Percentiles rank a stretch among this genome's conserved stretches.
Evolutionary conservation across 352 stramenopile species (phyloP).

Genomic region (Blastocystis sp.): DNA sequence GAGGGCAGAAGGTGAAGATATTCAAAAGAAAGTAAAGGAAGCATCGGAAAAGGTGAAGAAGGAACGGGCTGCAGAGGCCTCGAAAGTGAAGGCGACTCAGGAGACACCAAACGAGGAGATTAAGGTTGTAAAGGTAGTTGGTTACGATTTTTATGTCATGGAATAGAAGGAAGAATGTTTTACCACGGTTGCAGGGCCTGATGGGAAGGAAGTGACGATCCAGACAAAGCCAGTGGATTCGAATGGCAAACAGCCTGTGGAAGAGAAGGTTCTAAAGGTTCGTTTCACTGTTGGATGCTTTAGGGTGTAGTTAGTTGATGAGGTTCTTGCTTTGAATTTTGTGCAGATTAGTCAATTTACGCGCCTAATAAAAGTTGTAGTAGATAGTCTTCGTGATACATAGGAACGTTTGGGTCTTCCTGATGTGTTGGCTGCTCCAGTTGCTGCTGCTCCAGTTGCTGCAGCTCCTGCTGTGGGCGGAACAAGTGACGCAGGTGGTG

Average conservation of each 20-base stretch:
- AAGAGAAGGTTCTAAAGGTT: constrained; percentile 54
- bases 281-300: neutral
- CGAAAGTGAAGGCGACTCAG: neutral
- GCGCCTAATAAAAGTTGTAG: constrained; percentile 1
- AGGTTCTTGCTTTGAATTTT: constrained; percentile 57
- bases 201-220: constrained; percentile 35
- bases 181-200: constrained; percentile 2
- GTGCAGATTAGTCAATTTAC: constrained; percentile 55
- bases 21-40: constrained; percentile 60
- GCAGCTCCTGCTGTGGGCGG: neutral
- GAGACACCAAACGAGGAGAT: constrained; percentile 1
- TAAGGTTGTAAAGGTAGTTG: constrained; percentile 14
- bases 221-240: constrained; percentile 52
- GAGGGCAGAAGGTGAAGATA: constrained; percentile 29
- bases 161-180: constrained; percentile 55
- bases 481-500: neutral
- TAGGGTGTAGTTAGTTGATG: constrained; percentile 21
- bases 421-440: constrained; percentile 23
- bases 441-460: neutral
- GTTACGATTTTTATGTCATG: neutral
- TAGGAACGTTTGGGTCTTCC: constrained; percentile 43
- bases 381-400: neutral
- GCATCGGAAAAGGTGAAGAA: constrained; percentile 35
- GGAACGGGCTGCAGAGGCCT: constrained; percentile 16
- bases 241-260: constrained; percentile 6